Base-by-base conservation (phyloP, 2,329 filamentous ascomycete genomes). In the Chrysosporium keratinophilum region DNA sequence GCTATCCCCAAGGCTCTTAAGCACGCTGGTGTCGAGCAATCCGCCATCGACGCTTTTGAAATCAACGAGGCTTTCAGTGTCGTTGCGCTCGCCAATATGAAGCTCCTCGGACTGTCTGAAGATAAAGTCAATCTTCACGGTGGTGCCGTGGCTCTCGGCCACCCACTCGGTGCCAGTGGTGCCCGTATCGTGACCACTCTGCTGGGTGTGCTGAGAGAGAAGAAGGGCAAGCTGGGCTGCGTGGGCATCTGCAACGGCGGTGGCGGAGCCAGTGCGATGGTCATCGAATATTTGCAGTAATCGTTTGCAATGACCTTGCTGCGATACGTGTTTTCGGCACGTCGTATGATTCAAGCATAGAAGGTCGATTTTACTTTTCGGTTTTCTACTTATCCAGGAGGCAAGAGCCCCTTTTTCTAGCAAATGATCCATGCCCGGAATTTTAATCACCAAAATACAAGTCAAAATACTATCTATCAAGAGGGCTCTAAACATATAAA, bases 31-130 rank as follows among this genome's bases (percentile, higher is more conserved):
- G 75, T 98, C 58, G 80, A 82, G 54, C 79, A 83, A 62, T 81
- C 84, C 59, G 78, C 87, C 56, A 79, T 98, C 55, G 91, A 97
- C 66, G 93, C 83, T 63, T 98, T 93, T 71, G 93, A 98, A 78
- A 96, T 98, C 78, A 98, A 98, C 78, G 93, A 98, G 78, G 93
- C 93, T 41, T 98, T 98, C 78, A 93, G 87, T 59, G 93, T 95
- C 48, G 93, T 98, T 59, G 88, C 93, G 39, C 80, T 98, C 50
- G 90, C 93, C 61, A 98, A 98, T 78, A 83, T 95, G 75, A 95
- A 98, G 81, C 72, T 97, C 53, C 82, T 98, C 40, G 79, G 78
- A 58, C 75, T 98, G 54, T 77, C 78, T 59, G 79, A 87, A 60
- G 87, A 90, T 56, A 94, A 89, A 74, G 90, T 98, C 68, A 98